phyloP scores from a whole-genome alignment of 768 basidiomycete species.

The Podaxis carcinomalis region DNA sequence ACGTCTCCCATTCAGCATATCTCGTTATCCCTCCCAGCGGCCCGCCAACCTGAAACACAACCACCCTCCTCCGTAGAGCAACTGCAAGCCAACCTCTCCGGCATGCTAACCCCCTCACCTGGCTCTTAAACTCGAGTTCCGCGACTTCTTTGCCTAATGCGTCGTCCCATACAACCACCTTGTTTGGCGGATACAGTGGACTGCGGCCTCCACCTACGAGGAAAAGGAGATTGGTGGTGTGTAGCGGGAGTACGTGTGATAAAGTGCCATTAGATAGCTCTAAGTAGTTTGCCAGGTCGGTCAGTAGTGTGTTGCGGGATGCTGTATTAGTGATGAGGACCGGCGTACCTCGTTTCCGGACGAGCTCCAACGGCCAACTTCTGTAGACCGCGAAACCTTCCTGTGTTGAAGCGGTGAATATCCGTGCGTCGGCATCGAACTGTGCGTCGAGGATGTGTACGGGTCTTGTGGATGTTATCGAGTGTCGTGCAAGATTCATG shows the following conservation, averaged over 20 bases:
- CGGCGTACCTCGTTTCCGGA: constrained; percentile 74
- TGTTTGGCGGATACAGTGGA: constrained; percentile 88
- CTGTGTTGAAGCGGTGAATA: constrained; percentile 78
- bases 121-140: constrained; percentile 86
- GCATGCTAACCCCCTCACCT: constrained; percentile 75
- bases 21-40: constrained; percentile 41
- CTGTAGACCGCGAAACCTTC: constrained; percentile 83
- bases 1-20: constrained; percentile 80
- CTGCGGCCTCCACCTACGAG: constrained; percentile 85
- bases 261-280: constrained; percentile 80
- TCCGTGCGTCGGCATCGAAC: constrained; percentile 75
- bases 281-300: constrained; percentile 21
- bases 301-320: not conserved
- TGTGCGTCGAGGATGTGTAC: constrained; percentile 72
- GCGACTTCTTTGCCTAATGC: constrained; percentile 71
- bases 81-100: constrained; percentile 84
- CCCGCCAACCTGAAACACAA: constrained; percentile 69
- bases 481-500: constrained; percentile 87
- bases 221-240: constrained; percentile 79
- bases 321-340: not conserved
- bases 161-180: constrained; percentile 90
- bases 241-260: constrained; percentile 70
- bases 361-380: constrained; percentile 67
- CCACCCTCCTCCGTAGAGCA: constrained; percentile 72
- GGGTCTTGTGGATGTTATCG: constrained; percentile 72